Conservation (phyloP, 805 yeast species). For the Schizosaccharomyces octosporus region DNA sequence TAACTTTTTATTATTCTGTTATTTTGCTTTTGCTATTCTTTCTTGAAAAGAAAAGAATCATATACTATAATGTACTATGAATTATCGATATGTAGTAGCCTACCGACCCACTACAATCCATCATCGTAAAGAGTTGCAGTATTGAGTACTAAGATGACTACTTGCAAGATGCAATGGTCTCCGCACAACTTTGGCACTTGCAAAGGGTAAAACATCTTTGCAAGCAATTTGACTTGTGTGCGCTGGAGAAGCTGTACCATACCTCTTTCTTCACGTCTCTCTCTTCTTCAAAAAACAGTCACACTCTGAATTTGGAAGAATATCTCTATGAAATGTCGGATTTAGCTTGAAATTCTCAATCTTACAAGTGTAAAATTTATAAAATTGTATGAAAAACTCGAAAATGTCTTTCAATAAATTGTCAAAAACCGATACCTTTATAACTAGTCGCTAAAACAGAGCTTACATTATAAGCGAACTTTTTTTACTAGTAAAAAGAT, state of each 20-base stretch:
- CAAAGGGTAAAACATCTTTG: background rate
- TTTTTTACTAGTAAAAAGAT: too few relatives aligned
- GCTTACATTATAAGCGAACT: too few relatives aligned
- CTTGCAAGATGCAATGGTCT: background rate
- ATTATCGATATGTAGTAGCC: background rate
- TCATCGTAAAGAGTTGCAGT: background rate
- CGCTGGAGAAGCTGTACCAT: background rate
- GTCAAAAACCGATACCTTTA: too few relatives aligned
- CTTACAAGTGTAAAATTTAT: background rate
- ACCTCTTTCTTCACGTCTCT: background rate
- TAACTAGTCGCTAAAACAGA: too few relatives aligned
- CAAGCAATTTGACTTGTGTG: constrained; percentile 1
- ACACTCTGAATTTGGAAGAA: too few relatives aligned
- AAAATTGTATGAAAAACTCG: too few relatives aligned
- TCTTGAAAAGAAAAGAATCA: too few relatives aligned
- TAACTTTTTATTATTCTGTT: too few relatives aligned
- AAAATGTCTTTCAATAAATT: too few relatives aligned
- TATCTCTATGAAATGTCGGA: background rate
- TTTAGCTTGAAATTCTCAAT: background rate
- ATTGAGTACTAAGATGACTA: background rate
- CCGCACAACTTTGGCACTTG: constrained; percentile 1
- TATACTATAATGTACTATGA: too few relatives aligned
- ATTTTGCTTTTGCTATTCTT: too few relatives aligned
- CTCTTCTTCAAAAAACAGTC: background rate
- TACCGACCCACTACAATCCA: constrained; percentile 1